phyloP scores from a whole-genome alignment of 2,329 filamentous ascomycete genomes.

The Trichoderma atrobrunneum region DNA sequence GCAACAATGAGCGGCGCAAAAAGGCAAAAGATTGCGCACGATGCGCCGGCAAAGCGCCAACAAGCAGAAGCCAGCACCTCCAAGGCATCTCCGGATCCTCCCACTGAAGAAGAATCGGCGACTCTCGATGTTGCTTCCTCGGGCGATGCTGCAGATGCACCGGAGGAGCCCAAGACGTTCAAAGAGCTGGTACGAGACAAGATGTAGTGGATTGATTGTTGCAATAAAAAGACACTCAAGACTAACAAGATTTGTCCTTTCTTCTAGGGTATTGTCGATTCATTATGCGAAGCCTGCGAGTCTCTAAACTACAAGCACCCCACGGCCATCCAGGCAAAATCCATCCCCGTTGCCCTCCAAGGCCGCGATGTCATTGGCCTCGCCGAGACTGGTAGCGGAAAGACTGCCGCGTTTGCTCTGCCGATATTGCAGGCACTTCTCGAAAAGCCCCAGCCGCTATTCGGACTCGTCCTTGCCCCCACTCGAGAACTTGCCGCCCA shows the following conservation, averaged over 20 bases:
- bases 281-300: slow-evolving; percentile 84
- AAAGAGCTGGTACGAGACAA: slow-evolving; percentile 56
- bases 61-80: slow-evolving; percentile 6
- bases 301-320: slow-evolving; percentile 78
- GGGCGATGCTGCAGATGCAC: slow-evolving; percentile 32
- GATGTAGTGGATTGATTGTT: not conserved
- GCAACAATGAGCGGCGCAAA: slow-evolving; percentile 39
- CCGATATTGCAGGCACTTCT: slow-evolving; percentile 90
- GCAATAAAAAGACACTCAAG: not conserved
- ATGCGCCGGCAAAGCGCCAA: slow-evolving; percentile 24
- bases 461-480: slow-evolving; percentile 86
- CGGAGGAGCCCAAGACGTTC: slow-evolving; percentile 56
- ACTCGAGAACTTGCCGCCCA: slow-evolving; percentile 92
- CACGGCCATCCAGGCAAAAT: slow-evolving; percentile 83
- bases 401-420: slow-evolving; percentile 91
- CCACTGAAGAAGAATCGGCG: slow-evolving; percentile 34
- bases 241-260: slow-evolving; percentile 20
- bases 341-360: slow-evolving; percentile 77
- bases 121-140: slow-evolving; percentile 34
- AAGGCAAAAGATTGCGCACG: slow-evolving; percentile 41
- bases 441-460: slow-evolving; percentile 80
- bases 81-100: slow-evolving; percentile 23
- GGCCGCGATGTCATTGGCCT: slow-evolving; percentile 88
- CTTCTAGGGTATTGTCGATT: slow-evolving; percentile 73
- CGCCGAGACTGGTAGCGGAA: slow-evolving; percentile 92